A percentile compares a stretch with the other conserved stretches of the same genome.
Conservation (phyloP, 2,329 filamentous ascomycete species). For the Fusarium sp. region DNA sequence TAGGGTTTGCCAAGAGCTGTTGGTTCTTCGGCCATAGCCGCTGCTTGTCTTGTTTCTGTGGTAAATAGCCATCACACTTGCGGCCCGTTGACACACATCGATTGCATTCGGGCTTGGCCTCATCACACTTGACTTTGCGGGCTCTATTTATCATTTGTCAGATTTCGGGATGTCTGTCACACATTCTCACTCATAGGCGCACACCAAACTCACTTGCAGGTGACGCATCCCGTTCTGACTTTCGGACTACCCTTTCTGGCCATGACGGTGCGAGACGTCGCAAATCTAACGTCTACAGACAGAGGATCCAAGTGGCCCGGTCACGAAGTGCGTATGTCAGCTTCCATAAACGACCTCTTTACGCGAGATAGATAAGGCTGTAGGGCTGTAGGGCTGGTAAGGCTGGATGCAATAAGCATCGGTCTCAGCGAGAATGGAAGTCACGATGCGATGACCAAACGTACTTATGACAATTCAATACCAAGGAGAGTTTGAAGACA, state of each 20-base stretch:
- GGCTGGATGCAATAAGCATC: not conserved
- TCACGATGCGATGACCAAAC: not conserved
- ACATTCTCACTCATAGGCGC: not conserved
- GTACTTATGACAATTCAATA: not conserved
- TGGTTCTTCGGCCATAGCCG: not conserved
- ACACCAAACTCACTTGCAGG: slow-evolving; percentile 10
- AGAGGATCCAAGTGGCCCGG: not conserved
- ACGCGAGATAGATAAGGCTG: not conserved
- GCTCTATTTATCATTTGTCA: slow-evolving; percentile 5
- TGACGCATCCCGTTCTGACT: slow-evolving; percentile 12
- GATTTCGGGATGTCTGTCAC: not conserved
- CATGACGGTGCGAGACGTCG: not conserved
- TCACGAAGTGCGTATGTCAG: not conserved
- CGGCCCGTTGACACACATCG: slow-evolving; percentile 12
- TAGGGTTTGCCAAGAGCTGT: not conserved
- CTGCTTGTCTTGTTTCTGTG: not conserved
- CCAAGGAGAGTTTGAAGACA: not conserved
- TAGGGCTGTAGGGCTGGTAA: not conserved
- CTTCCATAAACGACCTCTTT: not conserved
- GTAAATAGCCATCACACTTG: slow-evolving; percentile 8
- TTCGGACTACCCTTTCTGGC: slow-evolving; percentile 5
- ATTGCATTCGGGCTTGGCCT: slow-evolving; percentile 8
- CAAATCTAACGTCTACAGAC: not conserved
- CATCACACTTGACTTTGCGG: slow-evolving; percentile 21
- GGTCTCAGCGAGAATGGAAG: not conserved